These are phyloP conservation scores for Eragrostis curvula DNA, from an alignment of 176 grass and related monocot genomes.

Conservation along the genomic window DNA sequence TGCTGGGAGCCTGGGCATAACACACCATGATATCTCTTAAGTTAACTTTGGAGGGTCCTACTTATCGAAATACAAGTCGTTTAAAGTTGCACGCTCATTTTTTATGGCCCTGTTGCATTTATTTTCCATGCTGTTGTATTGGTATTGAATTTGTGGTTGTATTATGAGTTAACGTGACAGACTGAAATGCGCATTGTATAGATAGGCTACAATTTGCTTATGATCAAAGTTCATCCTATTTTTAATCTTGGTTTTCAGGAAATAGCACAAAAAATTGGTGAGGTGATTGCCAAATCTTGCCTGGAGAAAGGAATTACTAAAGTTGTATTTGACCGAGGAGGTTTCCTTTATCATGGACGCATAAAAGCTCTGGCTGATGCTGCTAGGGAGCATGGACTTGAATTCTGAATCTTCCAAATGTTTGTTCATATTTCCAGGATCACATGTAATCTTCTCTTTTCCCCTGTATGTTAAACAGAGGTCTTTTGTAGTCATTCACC, in stretches of 20 bases:
- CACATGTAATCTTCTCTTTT: constrained; percentile 26
- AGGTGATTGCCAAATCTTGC: constrained; percentile 86
- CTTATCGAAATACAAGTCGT: neutral
- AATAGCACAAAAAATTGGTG: constrained; percentile 89
- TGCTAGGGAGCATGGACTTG: constrained; percentile 83
- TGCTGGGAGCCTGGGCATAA: neutral
- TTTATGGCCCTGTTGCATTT: neutral
- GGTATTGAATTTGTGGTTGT: neutral
- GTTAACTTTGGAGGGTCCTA: neutral
- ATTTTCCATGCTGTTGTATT: neutral
- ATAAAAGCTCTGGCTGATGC: constrained; percentile 88
- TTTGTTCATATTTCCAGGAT: constrained; percentile 40
- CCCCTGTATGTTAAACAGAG: constrained; percentile 29
- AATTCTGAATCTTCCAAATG: constrained; percentile 60
- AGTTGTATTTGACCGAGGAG: constrained; percentile 91
- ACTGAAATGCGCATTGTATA: neutral
- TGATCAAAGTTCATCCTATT: constrained; percentile 2
- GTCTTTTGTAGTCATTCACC: constrained; percentile 31
- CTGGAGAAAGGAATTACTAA: constrained; percentile 95
- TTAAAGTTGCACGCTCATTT: neutral
- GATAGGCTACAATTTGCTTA: constrained; percentile 10
- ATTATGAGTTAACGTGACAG: neutral
- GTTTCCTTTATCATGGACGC: constrained; percentile 86
- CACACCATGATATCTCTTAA: neutral
- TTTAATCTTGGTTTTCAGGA: constrained; percentile 58